These are phyloP conservation scores for Geotrichum aggregatum DNA, from an alignment of 1,139 yeast species.

Conservation along the genomic window DNA sequence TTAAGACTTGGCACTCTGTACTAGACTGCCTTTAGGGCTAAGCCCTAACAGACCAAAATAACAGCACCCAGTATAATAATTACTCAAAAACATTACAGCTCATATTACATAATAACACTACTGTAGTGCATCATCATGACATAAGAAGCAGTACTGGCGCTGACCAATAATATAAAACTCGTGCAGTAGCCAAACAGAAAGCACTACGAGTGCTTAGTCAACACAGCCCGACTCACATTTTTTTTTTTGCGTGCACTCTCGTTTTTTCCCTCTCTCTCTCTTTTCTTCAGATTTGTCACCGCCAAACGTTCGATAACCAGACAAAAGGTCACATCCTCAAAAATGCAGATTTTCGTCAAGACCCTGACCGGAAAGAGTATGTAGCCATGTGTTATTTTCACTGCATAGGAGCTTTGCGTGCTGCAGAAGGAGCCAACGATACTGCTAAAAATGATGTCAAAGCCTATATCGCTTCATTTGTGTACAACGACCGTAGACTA, in stretches of 20 bases:
- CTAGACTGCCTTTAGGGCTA: neutral
- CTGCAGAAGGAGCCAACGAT: too few relatives aligned
- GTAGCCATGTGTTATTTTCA: conserved; percentile 14
- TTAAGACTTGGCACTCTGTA: too few relatives aligned
- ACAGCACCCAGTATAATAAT: neutral
- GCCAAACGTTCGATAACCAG: conserved; percentile 18
- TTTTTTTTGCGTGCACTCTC: conserved; percentile 10
- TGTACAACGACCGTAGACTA: too few relatives aligned
- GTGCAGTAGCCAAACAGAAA: too few relatives aligned
- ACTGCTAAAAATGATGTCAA: too few relatives aligned
- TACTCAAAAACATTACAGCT: neutral
- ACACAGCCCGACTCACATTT: neutral
- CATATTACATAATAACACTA: neutral
- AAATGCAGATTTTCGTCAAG: conserved; percentile 31
- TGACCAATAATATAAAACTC: too few relatives aligned
- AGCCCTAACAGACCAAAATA: neutral
- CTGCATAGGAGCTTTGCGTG: too few relatives aligned
- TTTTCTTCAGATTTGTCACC: conserved; percentile 15
- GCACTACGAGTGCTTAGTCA: neutral
- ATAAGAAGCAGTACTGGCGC: neutral
- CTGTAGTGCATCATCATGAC: neutral
- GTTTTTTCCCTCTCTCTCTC: conserved; percentile 8
- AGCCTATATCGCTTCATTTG: too few relatives aligned
- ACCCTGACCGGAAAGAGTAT: conserved; percentile 35
- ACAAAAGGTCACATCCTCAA: conserved; percentile 15